These are phyloP conservation scores for Solanum peruvianum DNA, from an alignment of 257 asterid genomes.

Conservation along the genomic window DNA sequence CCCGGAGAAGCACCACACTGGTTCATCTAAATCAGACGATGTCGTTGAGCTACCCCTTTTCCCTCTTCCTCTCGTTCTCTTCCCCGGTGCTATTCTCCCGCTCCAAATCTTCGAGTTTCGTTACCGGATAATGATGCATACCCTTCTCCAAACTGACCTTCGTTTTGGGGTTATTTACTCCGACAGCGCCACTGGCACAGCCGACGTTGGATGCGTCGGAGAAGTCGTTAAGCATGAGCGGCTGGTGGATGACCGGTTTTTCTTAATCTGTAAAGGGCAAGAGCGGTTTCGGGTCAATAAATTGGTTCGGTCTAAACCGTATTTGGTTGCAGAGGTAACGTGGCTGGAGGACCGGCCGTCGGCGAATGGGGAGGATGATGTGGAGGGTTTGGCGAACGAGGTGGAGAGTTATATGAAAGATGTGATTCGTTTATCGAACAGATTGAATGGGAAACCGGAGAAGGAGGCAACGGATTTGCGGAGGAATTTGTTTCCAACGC, in stretches of 20 bases:
- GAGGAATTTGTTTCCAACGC: conserved; percentile 87
- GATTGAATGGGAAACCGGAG: conserved; percentile 79
- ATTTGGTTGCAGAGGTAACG: conserved; percentile 76
- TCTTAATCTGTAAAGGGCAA: conserved; percentile 87
- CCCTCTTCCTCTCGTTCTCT: conserved; percentile 88
- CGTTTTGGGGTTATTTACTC: conserved; percentile 95
- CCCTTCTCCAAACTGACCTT: conserved; percentile 89
- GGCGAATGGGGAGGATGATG: conserved; percentile 49
- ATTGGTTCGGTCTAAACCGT: conserved; percentile 73
- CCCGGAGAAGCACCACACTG: conserved; percentile 68
- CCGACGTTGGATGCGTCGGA: conserved; percentile 96
- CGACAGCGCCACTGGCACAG: conserved; percentile 69
- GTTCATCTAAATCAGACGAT: conserved; percentile 50
- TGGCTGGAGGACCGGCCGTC: conserved; percentile 98
- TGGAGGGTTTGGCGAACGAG: conserved; percentile 52
- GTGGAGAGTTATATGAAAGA: conserved; percentile 83
- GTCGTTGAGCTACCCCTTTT: conserved; percentile 86
- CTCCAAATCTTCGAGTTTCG: conserved; percentile 94
- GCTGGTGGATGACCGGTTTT: conserved; percentile 85
- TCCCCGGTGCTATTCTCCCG: conserved; percentile 89
- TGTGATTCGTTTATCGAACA: conserved; percentile 74
- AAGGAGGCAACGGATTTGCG: conserved; percentile 69
- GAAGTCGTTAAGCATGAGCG: conserved; percentile 90
- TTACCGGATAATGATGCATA: conserved; percentile 98
- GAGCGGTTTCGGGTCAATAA: conserved; percentile 81